phyloP scores from a whole-genome alignment of 352 stramenopile genomes.

The Globisporangium ultimum region DNA sequence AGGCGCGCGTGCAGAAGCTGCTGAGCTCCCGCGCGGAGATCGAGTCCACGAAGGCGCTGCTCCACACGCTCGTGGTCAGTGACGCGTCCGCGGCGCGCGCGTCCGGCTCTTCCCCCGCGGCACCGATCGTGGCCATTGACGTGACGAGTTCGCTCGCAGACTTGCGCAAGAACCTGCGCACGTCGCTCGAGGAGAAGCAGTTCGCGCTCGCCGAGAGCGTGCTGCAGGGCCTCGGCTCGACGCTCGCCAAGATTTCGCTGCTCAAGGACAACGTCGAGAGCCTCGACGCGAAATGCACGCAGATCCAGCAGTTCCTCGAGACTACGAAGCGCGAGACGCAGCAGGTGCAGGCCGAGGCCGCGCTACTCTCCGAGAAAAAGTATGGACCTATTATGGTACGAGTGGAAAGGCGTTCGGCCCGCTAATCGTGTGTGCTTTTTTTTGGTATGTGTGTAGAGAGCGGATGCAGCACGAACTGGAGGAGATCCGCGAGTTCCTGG shows the following conservation, averaged over 20 bases:
- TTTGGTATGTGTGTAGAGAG: constrained; percentile 27
- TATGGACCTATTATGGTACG: constrained; percentile 10
- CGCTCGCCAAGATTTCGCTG: constrained; percentile 34
- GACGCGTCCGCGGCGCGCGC: constrained; percentile 5
- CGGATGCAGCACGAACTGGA: constrained; percentile 43
- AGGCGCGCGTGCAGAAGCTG: constrained; percentile 62
- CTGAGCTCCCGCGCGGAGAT: constrained; percentile 57
- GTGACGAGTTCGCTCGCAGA: constrained; percentile 28
- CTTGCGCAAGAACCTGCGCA: constrained; percentile 40
- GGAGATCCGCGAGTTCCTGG: constrained; percentile 59
- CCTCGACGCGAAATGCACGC: constrained; percentile 43
- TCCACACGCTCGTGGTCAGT: constrained; percentile 46
- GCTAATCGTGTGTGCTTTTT: not conserved
- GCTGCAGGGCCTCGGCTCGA: constrained; percentile 37
- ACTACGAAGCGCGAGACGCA: constrained; percentile 62
- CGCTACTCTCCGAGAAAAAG: constrained; percentile 37
- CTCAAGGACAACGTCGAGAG: constrained; percentile 36
- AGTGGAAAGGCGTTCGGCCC: too few species aligned
- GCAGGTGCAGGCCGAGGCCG: constrained; percentile 59
- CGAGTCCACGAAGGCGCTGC: constrained; percentile 54
- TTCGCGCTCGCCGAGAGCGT: constrained; percentile 41
- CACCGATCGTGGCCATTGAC: constrained; percentile 29
- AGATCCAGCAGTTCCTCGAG: constrained; percentile 52
- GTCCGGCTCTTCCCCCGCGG: not conserved
- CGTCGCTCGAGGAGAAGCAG: constrained; percentile 51